Conservation (phyloP, 169 alveolate genomes). For the Plasmodium gallinaceum region DNA sequence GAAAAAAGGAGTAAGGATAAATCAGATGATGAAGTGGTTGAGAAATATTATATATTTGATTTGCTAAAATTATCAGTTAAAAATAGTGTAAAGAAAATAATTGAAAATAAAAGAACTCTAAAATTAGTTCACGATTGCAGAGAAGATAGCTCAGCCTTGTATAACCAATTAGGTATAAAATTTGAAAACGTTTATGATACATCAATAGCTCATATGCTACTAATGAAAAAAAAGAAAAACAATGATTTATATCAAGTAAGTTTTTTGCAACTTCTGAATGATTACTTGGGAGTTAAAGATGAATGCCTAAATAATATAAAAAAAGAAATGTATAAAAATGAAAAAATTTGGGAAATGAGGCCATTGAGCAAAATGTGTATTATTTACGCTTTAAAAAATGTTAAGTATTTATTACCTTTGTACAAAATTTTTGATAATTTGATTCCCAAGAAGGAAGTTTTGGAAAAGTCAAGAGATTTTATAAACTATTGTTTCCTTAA, state of each 20-base stretch:
- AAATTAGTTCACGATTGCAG: constrained; percentile 78
- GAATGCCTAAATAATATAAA: constrained; percentile 62
- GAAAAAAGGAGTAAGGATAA: constrained; percentile 24
- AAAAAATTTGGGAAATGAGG: constrained; percentile 74
- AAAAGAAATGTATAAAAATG: constrained; percentile 77
- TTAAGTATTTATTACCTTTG: constrained; percentile 57
- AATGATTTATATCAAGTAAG: constrained; percentile 69
- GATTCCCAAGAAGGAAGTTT: constrained; percentile 44
- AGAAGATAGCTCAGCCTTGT: constrained; percentile 84
- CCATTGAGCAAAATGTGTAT: constrained; percentile 66
- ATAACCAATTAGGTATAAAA: constrained; percentile 81
- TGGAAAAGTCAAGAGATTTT: constrained; percentile 74
- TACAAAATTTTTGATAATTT: constrained; percentile 65
- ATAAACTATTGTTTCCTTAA: constrained; percentile 68
- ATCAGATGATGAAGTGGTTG: constrained; percentile 11
- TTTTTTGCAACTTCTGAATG: constrained; percentile 55
- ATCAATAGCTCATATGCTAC: constrained; percentile 76
- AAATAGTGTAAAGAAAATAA: constrained; percentile 76
- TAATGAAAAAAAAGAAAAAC: constrained; percentile 47
- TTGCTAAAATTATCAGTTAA: constrained; percentile 29
- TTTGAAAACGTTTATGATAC: constrained; percentile 83
- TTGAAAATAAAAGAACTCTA: constrained; percentile 76
- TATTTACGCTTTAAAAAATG: constrained; percentile 76
- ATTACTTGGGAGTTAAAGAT: constrained; percentile 75
- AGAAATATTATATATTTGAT: constrained; percentile 48